phyloP scores from a whole-genome alignment of 2,329 filamentous ascomycete genomes.

The Elsinoe australis region DNA sequence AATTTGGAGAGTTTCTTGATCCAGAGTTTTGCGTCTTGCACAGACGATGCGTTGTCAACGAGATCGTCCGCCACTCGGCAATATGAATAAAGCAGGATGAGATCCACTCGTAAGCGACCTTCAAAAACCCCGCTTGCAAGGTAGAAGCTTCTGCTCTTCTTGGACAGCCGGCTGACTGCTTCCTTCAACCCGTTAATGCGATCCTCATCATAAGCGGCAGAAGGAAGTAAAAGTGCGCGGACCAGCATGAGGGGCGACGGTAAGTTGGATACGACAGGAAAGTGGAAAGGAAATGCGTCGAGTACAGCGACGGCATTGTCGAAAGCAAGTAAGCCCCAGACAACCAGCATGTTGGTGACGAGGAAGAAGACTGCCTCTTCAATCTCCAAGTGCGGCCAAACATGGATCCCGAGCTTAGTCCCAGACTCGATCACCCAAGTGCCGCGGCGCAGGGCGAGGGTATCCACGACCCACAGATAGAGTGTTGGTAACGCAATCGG shows the following conservation, averaged over 20 bases:
- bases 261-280: slow-evolving; percentile 43
- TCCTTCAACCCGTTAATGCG: slow-evolving; percentile 53
- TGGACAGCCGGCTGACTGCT: slow-evolving; percentile 50
- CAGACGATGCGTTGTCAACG: slow-evolving; percentile 54
- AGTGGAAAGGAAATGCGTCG: slow-evolving; percentile 54
- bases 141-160: slow-evolving; percentile 67
- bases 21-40: slow-evolving; percentile 49
- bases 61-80: slow-evolving; percentile 67
- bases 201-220: slow-evolving; percentile 48
- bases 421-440: slow-evolving; percentile 64
- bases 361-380: slow-evolving; percentile 72
- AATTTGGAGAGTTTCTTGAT: slow-evolving; percentile 52
- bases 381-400: slow-evolving; percentile 61
- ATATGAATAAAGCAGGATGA: slow-evolving; percentile 64
- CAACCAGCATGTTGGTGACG: slow-evolving; percentile 59
- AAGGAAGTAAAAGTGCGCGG: slow-evolving; percentile 44
- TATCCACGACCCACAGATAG: slow-evolving; percentile 67
- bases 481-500: slow-evolving; percentile 58
- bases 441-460: slow-evolving; percentile 56
- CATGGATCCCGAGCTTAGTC: slow-evolving; percentile 56
- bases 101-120: slow-evolving; percentile 58
- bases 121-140: slow-evolving; percentile 63
- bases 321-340: slow-evolving; percentile 60
- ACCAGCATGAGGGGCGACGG: slow-evolving; percentile 47
- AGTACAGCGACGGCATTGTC: slow-evolving; percentile 62